Conservation (phyloP, 148 eudicot species). For the Arbutus unedo region DNA sequence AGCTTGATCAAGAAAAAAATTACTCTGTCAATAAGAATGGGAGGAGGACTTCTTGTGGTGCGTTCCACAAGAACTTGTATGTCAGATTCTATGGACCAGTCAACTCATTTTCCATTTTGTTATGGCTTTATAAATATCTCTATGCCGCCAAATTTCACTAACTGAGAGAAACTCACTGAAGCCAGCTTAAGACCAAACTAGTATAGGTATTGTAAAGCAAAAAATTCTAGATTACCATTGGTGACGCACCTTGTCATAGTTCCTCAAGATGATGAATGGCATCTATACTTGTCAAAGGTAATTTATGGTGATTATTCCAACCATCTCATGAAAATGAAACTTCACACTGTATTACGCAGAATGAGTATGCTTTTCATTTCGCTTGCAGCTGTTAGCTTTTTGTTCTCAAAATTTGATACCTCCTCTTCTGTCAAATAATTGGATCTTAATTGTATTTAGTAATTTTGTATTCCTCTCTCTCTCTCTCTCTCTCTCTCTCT, state of each 20-base stretch:
- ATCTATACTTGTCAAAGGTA: not conserved
- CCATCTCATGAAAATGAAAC: not conserved
- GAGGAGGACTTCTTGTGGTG: not conserved
- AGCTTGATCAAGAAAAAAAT: not conserved
- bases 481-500: slow-evolving; percentile 4
- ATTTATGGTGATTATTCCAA: not conserved
- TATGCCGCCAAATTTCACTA: not conserved
- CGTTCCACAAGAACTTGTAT: not conserved
- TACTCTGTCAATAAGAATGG: not conserved
- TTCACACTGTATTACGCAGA: not conserved
- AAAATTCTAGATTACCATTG: not conserved
- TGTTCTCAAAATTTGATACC: not conserved
- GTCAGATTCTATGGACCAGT: slow-evolving; percentile 1
- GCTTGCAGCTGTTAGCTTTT: not conserved
- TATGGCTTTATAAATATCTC: not conserved
- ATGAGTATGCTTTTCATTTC: too few relatives aligned
- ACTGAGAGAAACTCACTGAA: not conserved
- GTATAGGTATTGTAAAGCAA: not conserved
- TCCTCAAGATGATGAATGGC: not conserved
- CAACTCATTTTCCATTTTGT: not conserved
- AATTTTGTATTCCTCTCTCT: not conserved
- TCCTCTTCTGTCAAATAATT: not conserved
- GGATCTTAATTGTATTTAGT: not conserved
- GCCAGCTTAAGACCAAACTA: not conserved
- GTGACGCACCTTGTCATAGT: not conserved